Conservation (phyloP, 768 basidiomycete genomes). For the Termitomyces sp. region DNA sequence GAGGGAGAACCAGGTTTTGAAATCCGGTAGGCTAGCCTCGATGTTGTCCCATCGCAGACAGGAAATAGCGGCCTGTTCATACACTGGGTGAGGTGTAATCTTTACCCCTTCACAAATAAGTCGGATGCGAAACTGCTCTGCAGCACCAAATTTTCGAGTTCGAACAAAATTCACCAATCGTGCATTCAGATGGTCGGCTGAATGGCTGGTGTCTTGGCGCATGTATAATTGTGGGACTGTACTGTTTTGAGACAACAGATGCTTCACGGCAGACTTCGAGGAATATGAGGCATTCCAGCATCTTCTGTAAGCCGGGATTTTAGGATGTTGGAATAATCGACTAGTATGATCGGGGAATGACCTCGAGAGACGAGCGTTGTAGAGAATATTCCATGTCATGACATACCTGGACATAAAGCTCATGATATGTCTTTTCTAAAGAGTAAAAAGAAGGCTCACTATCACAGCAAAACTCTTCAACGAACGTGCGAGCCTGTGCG, state of each 20-base stretch:
- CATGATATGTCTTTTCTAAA: not conserved
- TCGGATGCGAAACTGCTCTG: slow-evolving; percentile 14
- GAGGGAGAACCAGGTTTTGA: slow-evolving; percentile 17
- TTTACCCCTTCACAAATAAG: slow-evolving; percentile 7
- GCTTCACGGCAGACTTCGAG: slow-evolving; percentile 8
- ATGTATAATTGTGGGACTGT: slow-evolving; percentile 8
- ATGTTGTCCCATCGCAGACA: slow-evolving; percentile 12
- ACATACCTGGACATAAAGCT: not conserved
- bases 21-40: not conserved
- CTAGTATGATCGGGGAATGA: not conserved
- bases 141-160: slow-evolving; percentile 14
- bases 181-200: slow-evolving; percentile 3
- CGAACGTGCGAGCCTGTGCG: no score
- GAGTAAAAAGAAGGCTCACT: not conserved
- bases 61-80: slow-evolving; percentile 16
- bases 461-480: not conserved
- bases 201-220: not conserved
- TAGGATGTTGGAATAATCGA: not conserved
- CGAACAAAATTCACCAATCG: slow-evolving; percentile 11
- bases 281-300: not conserved
- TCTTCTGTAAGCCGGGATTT: not conserved
- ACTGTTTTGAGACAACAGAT: slow-evolving; percentile 4
- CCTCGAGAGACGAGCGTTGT: not conserved
- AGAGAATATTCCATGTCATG: not conserved
- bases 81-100: slow-evolving; percentile 13